phyloP scores from a whole-genome alignment of 441 rosid species.

The Arabidopsis lyrata region DNA sequence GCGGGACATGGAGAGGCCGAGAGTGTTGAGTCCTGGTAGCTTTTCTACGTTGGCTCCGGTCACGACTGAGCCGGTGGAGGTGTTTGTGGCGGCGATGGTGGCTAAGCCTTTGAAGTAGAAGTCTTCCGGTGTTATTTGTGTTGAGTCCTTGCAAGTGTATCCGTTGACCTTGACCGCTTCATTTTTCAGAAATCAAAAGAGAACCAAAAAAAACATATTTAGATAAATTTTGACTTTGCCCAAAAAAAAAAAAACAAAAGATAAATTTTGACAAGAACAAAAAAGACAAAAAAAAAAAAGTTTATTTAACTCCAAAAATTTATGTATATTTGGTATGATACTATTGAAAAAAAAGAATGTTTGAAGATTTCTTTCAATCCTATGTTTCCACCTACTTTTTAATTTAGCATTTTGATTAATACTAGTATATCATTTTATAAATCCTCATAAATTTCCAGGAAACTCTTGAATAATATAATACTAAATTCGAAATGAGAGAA shows the following conservation, averaged over 20 bases:
- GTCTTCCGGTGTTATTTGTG: conserved; percentile 61
- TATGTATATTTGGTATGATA: neutral
- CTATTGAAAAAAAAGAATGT: conserved; percentile 6
- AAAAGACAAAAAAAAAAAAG: neutral
- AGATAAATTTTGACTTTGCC: neutral
- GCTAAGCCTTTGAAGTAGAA: conserved; percentile 70
- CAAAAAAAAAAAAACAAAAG: neutral
- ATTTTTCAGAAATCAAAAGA: neutral
- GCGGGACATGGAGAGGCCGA: conserved; percentile 70
- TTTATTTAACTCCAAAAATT: neutral
- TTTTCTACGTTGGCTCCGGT: conserved; percentile 68
- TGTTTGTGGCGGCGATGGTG: conserved; percentile 50
- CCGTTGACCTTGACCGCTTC: conserved; percentile 70
- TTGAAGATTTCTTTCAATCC: conserved; percentile 9
- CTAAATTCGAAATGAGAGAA: neutral
- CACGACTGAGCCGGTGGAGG: conserved; percentile 60
- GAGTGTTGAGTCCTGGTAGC: conserved; percentile 83
- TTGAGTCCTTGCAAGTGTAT: conserved; percentile 64
- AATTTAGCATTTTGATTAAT: neutral
- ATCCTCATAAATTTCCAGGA: neutral
- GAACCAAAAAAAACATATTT: neutral
- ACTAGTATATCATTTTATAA: neutral
- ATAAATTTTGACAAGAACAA: neutral
- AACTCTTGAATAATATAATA: neutral
- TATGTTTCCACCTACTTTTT: neutral